Evolutionary conservation across 441 rosid genomes (phyloP).

Genomic region (Breynia disticha): DNA sequence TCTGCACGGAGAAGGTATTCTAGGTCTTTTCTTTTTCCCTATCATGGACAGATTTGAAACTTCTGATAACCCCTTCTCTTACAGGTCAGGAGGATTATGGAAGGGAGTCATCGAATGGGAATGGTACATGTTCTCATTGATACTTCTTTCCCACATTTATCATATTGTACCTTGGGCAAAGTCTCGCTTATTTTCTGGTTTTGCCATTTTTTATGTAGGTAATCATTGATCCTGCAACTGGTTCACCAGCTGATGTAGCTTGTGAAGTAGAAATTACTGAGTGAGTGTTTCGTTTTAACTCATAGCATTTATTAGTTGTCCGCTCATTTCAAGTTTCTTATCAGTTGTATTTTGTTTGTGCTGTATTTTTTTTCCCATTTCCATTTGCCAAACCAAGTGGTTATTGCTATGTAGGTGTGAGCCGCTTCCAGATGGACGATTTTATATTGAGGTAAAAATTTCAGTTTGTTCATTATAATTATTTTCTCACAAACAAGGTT

Average conservation of each 20-base stretch:
- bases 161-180: conserved; percentile 1
- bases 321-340: conserved; percentile 1
- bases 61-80: not conserved
- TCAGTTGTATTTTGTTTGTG: not conserved
- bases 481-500: not conserved
- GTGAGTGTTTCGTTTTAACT: conserved; percentile 34
- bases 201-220: conserved; percentile 40
- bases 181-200: conserved; percentile 9
- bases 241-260: conserved; percentile 63
- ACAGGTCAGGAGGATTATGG: conserved; percentile 96
- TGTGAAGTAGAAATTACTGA: conserved; percentile 98
- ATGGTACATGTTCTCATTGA: conserved; percentile 44
- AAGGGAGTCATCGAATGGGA: conserved; percentile 97
- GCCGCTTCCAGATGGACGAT: conserved; percentile 93
- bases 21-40: not conserved
- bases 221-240: conserved; percentile 55
- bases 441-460: conserved; percentile 67
- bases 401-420: conserved; percentile 54
- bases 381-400: conserved; percentile 5
- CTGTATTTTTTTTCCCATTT: conserved; percentile 3
- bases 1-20: not conserved
- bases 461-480: conserved; percentile 5
- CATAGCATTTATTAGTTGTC: not conserved
- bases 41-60: not conserved
- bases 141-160: conserved; percentile 8